Evolutionary conservation across 2,329 filamentous ascomycete species (phyloP), one percentile per base, ranked within the genome.

Genomic region (Fusarium pininemorale): DNA sequence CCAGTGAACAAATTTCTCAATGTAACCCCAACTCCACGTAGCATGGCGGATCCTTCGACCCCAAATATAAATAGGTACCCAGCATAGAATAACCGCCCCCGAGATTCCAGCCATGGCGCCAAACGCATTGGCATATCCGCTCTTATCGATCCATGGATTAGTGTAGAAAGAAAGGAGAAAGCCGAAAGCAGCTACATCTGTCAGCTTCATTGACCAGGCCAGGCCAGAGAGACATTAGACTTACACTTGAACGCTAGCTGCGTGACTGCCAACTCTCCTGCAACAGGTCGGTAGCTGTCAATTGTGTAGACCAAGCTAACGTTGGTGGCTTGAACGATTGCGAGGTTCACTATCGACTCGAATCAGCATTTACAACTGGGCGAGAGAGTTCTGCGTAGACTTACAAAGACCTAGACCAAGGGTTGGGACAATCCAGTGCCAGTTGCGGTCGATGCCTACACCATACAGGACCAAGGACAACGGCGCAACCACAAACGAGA

Each of bases 131-230:
- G 81, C 69, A 73, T 90, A 90, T 2, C 89, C 89, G 2, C 79
- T 79, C 63, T 82, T 37, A 3, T 82, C 79, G 42, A 90, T 84
- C 89, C 89, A 90, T 0, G 87, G 84, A 74, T 90, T 90, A 3
- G 87, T 90, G 76, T 90, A 90, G 76, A 90, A 90, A 0, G 86
- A 88, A 3, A 90, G 82, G 2, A 90, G 80, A 76, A 90, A 90
- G 9, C 88, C 88, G 75, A 90, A 90, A 13, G 85, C 78, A 22
- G 87, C 85, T 87, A 65, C 0, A 53, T 37, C 12, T 37, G 18
- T 53, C 13, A 53, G n/a, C 2, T 8, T 37, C 0, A 2, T 24
- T 20, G 8, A 51, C 14, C 22, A 14, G 0, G 30, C 9, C 6
- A 30, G 6, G 30, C 9, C 3, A 30, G 2, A 14, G n/a, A 24